Conservation (phyloP, 257 asterid genomes). For the Nicotiana benthamiana region DNA sequence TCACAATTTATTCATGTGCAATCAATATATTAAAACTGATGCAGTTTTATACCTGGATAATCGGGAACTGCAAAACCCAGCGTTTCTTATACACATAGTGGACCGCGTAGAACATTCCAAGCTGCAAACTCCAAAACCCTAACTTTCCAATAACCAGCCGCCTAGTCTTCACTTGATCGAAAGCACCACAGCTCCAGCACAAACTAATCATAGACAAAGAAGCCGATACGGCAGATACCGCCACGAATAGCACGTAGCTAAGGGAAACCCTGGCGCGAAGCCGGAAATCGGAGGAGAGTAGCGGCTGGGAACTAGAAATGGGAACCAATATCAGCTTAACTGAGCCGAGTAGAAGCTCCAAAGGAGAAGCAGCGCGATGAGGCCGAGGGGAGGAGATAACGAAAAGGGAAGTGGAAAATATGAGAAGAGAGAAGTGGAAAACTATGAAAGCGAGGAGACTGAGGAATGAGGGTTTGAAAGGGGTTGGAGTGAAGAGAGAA, state of each 20-base stretch:
- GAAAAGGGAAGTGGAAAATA: constrained; percentile 52
- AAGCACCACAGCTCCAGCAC: constrained; percentile 54
- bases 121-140: constrained; percentile 63
- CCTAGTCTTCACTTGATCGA: constrained; percentile 15
- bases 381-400: constrained; percentile 62
- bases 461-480: constrained; percentile 29
- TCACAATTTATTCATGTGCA: neutral
- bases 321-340: constrained; percentile 51
- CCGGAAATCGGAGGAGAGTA: constrained; percentile 32
- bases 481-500: constrained; percentile 29
- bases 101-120: constrained; percentile 63
- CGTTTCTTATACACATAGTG: constrained; percentile 53
- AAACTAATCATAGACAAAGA: constrained; percentile 35
- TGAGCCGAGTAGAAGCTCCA: constrained; percentile 39
- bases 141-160: constrained; percentile 27
- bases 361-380: constrained; percentile 46
- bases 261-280: constrained; percentile 48
- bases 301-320: constrained; percentile 16
- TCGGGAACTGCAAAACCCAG: constrained; percentile 82
- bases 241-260: constrained; percentile 52
- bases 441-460: constrained; percentile 36
- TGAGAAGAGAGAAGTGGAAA: constrained; percentile 52
- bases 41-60: constrained; percentile 57
- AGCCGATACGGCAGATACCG: constrained; percentile 39
- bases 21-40: neutral